phyloP scores from a whole-genome alignment of 495 filamentous ascomycete genomes.

The Penicillium antarcticum region DNA sequence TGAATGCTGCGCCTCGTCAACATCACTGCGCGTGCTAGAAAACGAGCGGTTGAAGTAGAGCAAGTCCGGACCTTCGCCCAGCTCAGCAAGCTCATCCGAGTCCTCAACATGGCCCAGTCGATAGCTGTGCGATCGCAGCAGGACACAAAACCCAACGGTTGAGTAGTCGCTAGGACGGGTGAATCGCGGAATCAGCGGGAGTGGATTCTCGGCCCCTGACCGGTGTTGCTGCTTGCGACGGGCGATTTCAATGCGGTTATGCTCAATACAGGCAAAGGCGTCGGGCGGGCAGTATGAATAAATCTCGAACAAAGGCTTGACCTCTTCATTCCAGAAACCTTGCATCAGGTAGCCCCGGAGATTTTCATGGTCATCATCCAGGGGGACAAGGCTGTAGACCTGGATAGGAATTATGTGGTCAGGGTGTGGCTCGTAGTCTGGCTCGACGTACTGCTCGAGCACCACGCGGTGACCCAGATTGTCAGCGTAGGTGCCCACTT shows the following conservation, averaged over 20 bases:
- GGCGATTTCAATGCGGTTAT: conserved; percentile 22
- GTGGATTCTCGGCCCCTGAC: conserved; percentile 6
- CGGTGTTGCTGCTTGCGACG: conserved; percentile 20
- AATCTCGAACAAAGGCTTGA: conserved; percentile 18
- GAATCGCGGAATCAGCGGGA: conserved; percentile 10
- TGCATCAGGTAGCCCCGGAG: conserved; percentile 17
- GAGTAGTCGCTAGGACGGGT: not conserved
- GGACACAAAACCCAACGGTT: conserved; percentile 8
- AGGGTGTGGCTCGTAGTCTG: conserved; percentile 5
- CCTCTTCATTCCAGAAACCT: conserved; percentile 4
- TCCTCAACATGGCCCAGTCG: conserved; percentile 8
- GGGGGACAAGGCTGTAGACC: conserved; percentile 22
- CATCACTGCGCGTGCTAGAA: conserved; percentile 1
- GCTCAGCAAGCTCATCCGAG: not conserved
- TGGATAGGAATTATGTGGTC: conserved; percentile 4
- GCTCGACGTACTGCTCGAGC: conserved; percentile 13
- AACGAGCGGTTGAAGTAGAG: conserved; percentile 17
- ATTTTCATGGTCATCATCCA: conserved; percentile 18
- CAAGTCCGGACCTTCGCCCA: conserved; percentile 11
- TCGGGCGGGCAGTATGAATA: conserved; percentile 19
- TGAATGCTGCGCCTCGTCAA: not conserved
- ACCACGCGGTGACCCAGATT: conserved; percentile 15
- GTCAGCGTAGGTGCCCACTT: conserved; percentile 12
- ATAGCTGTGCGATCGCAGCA: conserved; percentile 17
- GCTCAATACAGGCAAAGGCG: conserved; percentile 20